Percentiles rank a stretch among this genome's conserved stretches.
Conservation (phyloP, 1,139 yeast species). For the Kodamaea sp. region DNA sequence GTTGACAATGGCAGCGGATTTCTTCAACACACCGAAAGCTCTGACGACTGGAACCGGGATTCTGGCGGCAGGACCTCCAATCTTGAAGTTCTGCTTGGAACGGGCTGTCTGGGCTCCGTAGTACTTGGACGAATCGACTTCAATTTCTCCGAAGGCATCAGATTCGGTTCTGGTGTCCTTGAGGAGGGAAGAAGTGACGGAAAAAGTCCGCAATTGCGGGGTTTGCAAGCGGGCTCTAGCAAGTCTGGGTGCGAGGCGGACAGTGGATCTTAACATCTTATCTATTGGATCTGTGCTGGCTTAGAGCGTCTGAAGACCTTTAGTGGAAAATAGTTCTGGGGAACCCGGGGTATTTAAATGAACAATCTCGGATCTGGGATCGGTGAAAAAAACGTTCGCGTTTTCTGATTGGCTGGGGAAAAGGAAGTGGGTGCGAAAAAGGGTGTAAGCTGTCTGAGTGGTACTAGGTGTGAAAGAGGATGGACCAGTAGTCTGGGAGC, state of each 20-base stretch:
- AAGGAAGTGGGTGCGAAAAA: conserved; percentile 1
- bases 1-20: conserved; percentile 22
- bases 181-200: conserved; percentile 26
- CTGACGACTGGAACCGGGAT: conserved; percentile 22
- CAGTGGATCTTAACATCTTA: conserved; percentile 35
- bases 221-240: conserved; percentile 24
- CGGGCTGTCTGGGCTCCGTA: conserved; percentile 24
- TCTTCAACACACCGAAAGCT: conserved; percentile 22
- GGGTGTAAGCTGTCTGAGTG: conserved; percentile 1
- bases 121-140: conserved; percentile 19
- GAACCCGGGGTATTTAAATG: conserved; percentile 9
- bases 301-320: too few relatives aligned
- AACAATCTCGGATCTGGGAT: conserved; percentile 1
- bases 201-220: conserved; percentile 30
- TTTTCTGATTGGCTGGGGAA: conserved; percentile 19
- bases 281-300: too few relatives aligned
- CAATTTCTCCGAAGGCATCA: conserved; percentile 23
- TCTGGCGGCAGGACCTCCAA: conserved; percentile 55
- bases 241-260: conserved; percentile 17
- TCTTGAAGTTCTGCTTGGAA: conserved; percentile 22
- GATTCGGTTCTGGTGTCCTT: conserved; percentile 24
- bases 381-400: conserved; percentile 3
- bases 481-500: too few relatives aligned
- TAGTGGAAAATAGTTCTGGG: too few relatives aligned
- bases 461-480: too few relatives aligned